Percentiles rank a stretch among this genome's conserved stretches.
phyloP scores from a whole-genome alignment of 306 rosid genomes.

The Begonia fuchsioides region DNA sequence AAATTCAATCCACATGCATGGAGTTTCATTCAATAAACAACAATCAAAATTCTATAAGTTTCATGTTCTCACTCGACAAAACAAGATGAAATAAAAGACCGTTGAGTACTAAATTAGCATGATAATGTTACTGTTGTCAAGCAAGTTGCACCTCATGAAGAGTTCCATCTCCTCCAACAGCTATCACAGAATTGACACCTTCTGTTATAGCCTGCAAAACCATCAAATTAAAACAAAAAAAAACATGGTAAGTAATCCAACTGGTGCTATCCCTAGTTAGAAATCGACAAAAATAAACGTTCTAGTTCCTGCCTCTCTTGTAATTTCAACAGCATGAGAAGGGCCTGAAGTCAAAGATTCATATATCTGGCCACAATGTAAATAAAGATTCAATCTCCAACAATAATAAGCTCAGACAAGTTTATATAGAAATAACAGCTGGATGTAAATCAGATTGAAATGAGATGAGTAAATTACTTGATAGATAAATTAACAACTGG shows the following conservation, averaged over 20 bases:
- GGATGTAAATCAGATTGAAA: background rate
- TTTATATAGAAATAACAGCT: conserved; percentile 4
- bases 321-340: conserved; percentile 84
- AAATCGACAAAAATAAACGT: no score
- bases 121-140: background rate
- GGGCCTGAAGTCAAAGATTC: conserved; percentile 90
- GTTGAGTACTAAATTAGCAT: no score
- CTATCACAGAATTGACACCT: conserved; percentile 83
- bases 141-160: conserved; percentile 69
- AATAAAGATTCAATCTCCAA: background rate
- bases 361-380: conserved; percentile 41
- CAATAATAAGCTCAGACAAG: conserved; percentile 12
- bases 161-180: conserved; percentile 98
- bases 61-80: no score
- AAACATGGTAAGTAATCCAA: no score
- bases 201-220: conserved; percentile 63
- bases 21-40: no score
- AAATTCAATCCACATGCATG: no score
- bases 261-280: no score
- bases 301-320: conserved; percentile 49
- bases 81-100: no score
- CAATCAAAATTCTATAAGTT: no score
- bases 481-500: no score
- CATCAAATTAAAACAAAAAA: background rate
- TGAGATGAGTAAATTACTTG: background rate